Percentiles rank a stretch among this genome's conserved stretches.
These are phyloP conservation scores for Yarrowia osloensis DNA, from an alignment of 805 yeast species.

Conservation along the genomic window DNA sequence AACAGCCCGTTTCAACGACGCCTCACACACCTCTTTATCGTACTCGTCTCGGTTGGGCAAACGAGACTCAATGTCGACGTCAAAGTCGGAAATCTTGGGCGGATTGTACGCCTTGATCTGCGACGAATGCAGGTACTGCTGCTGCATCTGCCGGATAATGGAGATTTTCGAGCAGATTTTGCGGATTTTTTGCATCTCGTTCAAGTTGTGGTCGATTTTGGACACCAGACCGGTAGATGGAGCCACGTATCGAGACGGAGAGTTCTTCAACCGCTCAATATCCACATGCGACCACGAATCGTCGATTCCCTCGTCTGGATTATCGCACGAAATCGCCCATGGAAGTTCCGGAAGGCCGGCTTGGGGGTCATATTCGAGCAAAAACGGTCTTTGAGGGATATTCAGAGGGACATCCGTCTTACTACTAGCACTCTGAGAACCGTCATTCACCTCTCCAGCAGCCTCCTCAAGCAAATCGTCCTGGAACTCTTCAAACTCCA, in stretches of 20 bases:
- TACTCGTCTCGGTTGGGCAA: constrained; percentile 66
- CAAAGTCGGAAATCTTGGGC: constrained; percentile 61
- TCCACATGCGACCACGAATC: constrained; percentile 42
- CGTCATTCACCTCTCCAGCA: not conserved
- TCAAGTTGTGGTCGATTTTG: constrained; percentile 64
- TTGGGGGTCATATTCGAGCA: constrained; percentile 77
- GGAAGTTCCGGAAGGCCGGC: constrained; percentile 75
- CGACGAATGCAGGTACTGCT: constrained; percentile 70
- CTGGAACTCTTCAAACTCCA: constrained; percentile 35
- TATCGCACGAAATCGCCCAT: constrained; percentile 45
- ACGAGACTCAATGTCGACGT: constrained; percentile 81
- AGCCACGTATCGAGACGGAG: constrained; percentile 48
- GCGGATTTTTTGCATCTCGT: constrained; percentile 83
- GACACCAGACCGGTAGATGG: constrained; percentile 58
- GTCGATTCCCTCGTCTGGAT: constrained; percentile 51
- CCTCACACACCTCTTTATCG: constrained; percentile 61
- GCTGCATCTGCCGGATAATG: constrained; percentile 86
- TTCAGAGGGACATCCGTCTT: constrained; percentile 4
- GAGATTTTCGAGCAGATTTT: constrained; percentile 86
- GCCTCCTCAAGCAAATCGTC: constrained; percentile 34
- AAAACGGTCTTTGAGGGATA: constrained; percentile 43
- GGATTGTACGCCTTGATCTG: constrained; percentile 72
- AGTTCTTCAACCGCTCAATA: constrained; percentile 35
- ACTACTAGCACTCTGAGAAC: not conserved
- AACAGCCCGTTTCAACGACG: constrained; percentile 66